Evolutionary conservation across 2,329 filamentous ascomycete genomes (phyloP).

Genomic region (Seiridium cupressi): DNA sequence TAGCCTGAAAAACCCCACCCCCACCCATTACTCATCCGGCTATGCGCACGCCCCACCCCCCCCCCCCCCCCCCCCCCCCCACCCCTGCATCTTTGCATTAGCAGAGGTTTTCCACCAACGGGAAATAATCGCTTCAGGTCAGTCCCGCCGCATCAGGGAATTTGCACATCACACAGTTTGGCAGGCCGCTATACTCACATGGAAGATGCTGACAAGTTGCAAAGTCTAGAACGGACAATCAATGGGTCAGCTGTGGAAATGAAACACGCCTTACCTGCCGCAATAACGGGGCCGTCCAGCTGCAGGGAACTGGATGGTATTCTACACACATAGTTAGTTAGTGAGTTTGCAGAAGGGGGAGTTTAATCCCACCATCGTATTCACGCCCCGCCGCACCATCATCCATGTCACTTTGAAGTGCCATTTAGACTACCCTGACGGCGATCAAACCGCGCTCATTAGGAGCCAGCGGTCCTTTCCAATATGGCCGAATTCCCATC

Average conservation of each 20-base stretch:
- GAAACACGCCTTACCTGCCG: not conserved
- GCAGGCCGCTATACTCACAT: not conserved
- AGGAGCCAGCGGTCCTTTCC: not conserved
- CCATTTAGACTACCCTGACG: not conserved
- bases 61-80: no score
- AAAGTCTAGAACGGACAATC: not conserved
- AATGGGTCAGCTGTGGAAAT: not conserved
- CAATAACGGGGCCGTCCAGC: no score
- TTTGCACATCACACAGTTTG: constrained; percentile 1
- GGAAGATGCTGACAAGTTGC: not conserved
- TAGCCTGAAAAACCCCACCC: no score
- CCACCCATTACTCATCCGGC: no score
- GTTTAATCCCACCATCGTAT: not conserved
- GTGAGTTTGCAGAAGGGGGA: no score
- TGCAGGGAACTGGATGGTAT: no score
- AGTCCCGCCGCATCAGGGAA: not conserved
- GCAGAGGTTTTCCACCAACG: constrained; percentile 6
- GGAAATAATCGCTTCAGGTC: not conserved
- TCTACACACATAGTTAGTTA: no score
- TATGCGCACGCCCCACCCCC: no score
- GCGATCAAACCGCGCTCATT: not conserved
- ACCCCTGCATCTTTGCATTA: not conserved
- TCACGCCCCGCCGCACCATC: not conserved
- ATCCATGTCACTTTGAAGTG: not conserved
- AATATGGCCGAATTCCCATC: not conserved